Evolutionary conservation across 2,329 filamentous ascomycete genomes (phyloP).

Genomic region (Sporothrix mexicana): DNA sequence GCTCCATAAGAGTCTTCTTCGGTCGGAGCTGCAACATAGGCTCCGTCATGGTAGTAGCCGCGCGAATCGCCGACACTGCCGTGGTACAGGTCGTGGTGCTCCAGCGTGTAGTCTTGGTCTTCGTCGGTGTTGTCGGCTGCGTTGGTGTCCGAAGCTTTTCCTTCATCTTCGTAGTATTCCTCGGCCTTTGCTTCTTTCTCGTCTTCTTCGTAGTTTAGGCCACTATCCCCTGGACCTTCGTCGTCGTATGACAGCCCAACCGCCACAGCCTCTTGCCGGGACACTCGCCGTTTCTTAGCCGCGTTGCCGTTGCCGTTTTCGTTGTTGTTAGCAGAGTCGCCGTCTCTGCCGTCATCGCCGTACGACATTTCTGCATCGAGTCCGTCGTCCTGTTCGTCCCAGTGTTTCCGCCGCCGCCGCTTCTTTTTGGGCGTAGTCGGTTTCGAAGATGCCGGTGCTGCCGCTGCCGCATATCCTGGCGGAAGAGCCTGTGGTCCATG

Average conservation of each 20-base stretch:
- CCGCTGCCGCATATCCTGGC: slow-evolving; percentile 42
- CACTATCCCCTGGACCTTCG: slow-evolving; percentile 38
- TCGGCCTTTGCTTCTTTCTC: slow-evolving; percentile 42
- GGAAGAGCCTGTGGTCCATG: slow-evolving; percentile 53
- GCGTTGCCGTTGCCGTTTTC: neutral
- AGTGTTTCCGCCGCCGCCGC: slow-evolving; percentile 36
- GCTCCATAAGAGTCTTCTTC: slow-evolving; percentile 37
- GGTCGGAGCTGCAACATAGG: slow-evolving; percentile 70
- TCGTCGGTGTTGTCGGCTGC: slow-evolving; percentile 39
- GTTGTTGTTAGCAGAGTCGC: neutral
- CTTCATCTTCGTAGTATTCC: slow-evolving; percentile 43
- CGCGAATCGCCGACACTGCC: slow-evolving; percentile 58
- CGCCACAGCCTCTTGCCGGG: slow-evolving; percentile 31
- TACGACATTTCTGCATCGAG: neutral
- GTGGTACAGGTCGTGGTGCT: slow-evolving; percentile 55
- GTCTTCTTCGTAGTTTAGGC: neutral
- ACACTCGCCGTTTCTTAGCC: slow-evolving; percentile 30
- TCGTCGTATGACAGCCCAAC: slow-evolving; percentile 44
- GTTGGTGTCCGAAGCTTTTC: slow-evolving; percentile 41
- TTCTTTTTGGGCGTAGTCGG: neutral
- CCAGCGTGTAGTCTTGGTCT: slow-evolving; percentile 40
- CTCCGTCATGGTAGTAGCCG: slow-evolving; percentile 78
- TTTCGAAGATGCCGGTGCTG: neutral
- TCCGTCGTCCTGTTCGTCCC: slow-evolving; percentile 38
- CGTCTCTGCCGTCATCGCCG: neutral